Evolutionary conservation across 192 early-diverging fungal genomes (phyloP), one percentile per base, ranked within the genome.

Genomic region (Coemansia sp.): DNA sequence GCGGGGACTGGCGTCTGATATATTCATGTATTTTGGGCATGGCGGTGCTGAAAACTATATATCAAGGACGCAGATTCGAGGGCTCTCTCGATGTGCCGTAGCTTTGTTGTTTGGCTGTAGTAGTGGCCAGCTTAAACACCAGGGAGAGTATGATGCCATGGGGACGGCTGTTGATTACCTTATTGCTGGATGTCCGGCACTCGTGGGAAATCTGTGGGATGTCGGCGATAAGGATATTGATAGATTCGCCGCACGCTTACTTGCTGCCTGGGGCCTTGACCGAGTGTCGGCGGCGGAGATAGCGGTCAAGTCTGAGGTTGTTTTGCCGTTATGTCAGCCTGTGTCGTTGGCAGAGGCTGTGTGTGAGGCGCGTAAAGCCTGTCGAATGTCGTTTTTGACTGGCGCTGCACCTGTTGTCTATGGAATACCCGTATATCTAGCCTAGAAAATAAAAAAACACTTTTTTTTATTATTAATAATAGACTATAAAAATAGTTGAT

Each of bases 151-250:
- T 81, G 96, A 99, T 72, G 92, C 96, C 2, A 76, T 86, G 44
- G 97, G 98, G 3, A 90, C 90, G 31, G 88, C 92, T 0, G 68
- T 94, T 20, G 89, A 95, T 72, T 99, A 97, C 72, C 60, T 99
- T 27, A 74, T 96, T 40, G 94, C 85, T 24, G 94, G 95, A 27
- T 90, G 93, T 69, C 93, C 92, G 6, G 86, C 94, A 1, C 71
- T 99, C 1, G 91, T 97, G 3, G 95, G 92, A 22, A 99, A 97
- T 64, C 81, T 99, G 27, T 99, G 98, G 98, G 98, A 99, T 78
- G 95, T 99, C 8, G 98, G 96, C 3, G 98, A 99, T 76, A 86
- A 89, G 69, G 96, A 97, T 73, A 93, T 99, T 70, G 98, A 99
- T 75, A 87, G 91, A 13, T 95, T 97, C 68, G 91, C 91, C 3